Base-by-base conservation (phyloP, 2,329 filamentous ascomycete species). In the Colletotrichum noveboracense region DNA sequence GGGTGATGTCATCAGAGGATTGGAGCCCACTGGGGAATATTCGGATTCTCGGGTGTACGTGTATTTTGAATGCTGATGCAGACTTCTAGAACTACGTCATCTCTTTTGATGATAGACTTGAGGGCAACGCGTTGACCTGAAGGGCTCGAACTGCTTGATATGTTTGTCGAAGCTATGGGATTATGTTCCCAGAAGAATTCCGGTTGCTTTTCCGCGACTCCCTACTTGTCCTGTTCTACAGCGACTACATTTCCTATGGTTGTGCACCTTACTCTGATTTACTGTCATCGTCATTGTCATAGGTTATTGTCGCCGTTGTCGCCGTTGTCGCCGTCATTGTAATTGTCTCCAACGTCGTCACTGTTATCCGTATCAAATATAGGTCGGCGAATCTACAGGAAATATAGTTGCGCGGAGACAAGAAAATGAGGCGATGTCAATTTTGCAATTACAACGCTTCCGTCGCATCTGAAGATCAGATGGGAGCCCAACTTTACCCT, bases 191-290 rank as follows among this genome's bases (percentile, higher is more conserved):
- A 52, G 2, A 52, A 52, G 1, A 52, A 12, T 2, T 3, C 38
- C 18, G 18, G 18, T 12, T 2, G 18, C 6, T 12, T 52, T 21
- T 48, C 18, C 43, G 43, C 3, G n/a, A 48, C n/a, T 10, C 10
- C 1, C 43, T 48, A 7, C 3, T n/a, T n/a, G 12, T 12, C 9
- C 18, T 48, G 18, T 18, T 1, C 38, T 43, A 43, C 16, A 43
- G 38, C 16, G 16, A 10, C 16, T n/a, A 10, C 5, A 18, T 43
- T 43, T n/a, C 16, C 38, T 43, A 3, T 0, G 43, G 18, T 21
- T 48, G 18, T 13, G 18, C 3, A 21, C 1, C 18, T 21, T 4
- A 2, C 18, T 21, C 10, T 21, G 1, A n/a, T 0, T 12, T 21
- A 48, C 18, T 13, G 18, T 21, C 43, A 21, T 48, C 43, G 14